Base-by-base conservation (phyloP, 2,329 filamentous ascomycete species). In the Teratosphaeria epicoccoides region DNA sequence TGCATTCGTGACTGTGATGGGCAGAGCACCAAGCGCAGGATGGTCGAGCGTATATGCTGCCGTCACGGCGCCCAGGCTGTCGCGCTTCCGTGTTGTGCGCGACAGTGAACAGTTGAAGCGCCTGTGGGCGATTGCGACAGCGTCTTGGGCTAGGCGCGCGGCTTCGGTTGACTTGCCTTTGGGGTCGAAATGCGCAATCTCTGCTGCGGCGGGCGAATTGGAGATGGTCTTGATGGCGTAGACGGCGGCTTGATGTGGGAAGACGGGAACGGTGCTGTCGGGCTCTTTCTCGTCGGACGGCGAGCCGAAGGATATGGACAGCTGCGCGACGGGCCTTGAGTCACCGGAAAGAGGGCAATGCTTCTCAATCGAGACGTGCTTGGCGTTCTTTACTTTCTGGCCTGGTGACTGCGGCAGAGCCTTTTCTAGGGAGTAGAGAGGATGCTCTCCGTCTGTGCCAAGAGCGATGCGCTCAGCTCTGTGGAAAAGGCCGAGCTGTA, bases 91-190 rank as follows among this genome's bases (percentile, higher is more conserved):
- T 12, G 68, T 59, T n/a, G 61, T 67, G 79, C 83, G 88, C n/a
- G 86, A 80, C 2, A 90, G 76, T 2, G 82, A 76, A 23, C 81
- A 85, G 59, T 80, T 82, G 68, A 88, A 84, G 26, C 78, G 76
- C 63, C 85, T 81, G 0, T 84, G 84, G 28, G 82, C 78, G 52
- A 75, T 74, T 3, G 82, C 74, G 9, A 83, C 76, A 0, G 76
- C 72, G 2, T 77, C 73, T 62, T 85, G 81, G 43, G 77, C 73
- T 2, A 82, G 70, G 24, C 77, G 74, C 52, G 84, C 81, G 1
- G 82, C 71, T 1, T 81, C 83, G 44, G 77, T 79, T 0, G 82
- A 79, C 11, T 83, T 82, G 0, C 82, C 79, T 1, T 73, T 70
- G 1, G 86, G 85, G 68, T 87, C 86, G 12, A 87, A 75, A 1